Conservation (phyloP, 768 basidiomycete species). For the Boletus eberwhitei region DNA sequence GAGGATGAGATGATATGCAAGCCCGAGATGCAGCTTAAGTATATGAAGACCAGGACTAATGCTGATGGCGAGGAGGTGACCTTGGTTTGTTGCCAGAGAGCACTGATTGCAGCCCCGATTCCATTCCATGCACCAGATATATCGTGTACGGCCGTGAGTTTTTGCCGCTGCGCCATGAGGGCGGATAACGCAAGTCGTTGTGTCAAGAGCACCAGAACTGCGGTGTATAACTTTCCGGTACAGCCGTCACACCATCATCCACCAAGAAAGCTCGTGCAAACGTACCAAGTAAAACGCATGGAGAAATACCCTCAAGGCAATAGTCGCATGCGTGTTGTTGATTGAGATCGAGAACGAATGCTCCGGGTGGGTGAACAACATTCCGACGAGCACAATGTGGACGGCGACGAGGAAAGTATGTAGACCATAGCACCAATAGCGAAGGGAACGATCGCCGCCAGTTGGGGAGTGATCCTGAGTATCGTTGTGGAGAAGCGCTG, state of each 20-base stretch:
- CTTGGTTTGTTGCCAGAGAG: too few species aligned
- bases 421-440: too few species aligned
- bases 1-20: constrained; percentile 26
- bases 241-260: too few species aligned
- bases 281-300: constrained; percentile 6
- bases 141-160: too few species aligned
- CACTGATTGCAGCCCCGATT: too few species aligned
- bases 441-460: too few species aligned
- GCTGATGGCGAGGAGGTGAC: background rate
- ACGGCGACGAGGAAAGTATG: background rate
- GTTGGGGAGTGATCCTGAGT: too few species aligned
- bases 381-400: background rate
- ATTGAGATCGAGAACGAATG: background rate
- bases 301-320: background rate
- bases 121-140: too few species aligned
- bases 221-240: too few species aligned
- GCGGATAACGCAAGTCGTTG: too few species aligned
- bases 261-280: background rate
- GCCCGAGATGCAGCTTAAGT: constrained; percentile 10
- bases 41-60: background rate
- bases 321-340: background rate
- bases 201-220: too few species aligned
- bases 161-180: too few species aligned
- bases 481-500: background rate
- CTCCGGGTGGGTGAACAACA: constrained; percentile 2